Percentiles rank a stretch among this genome's conserved stretches.
Conservation (phyloP, 2,329 filamentous ascomycete genomes). For the Sarocladium brachiariae region DNA sequence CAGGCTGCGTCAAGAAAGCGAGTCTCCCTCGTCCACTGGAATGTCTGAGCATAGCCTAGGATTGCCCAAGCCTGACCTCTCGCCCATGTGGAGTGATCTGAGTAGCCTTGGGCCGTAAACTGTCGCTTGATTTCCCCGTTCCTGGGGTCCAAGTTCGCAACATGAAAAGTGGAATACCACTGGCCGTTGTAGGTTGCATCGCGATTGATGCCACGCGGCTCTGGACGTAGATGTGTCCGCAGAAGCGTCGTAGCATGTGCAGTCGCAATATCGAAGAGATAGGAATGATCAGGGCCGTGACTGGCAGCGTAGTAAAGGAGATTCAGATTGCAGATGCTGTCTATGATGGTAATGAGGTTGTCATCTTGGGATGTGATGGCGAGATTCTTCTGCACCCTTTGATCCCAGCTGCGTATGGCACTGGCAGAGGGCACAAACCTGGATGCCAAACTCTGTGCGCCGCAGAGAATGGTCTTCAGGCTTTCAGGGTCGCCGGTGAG, state of each 20-base stretch:
- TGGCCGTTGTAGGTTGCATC: constrained; percentile 15
- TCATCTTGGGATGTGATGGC: constrained; percentile 22
- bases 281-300: constrained; percentile 21
- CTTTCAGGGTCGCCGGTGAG: constrained; percentile 31
- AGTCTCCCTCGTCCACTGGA: constrained; percentile 36
- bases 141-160: constrained; percentile 37
- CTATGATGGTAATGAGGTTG: constrained; percentile 35
- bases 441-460: constrained; percentile 35
- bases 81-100: constrained; percentile 38
- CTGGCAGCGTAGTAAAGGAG: constrained; percentile 30
- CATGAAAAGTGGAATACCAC: constrained; percentile 28
- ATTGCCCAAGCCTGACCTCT: constrained; percentile 44
- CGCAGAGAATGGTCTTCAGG: constrained; percentile 32
- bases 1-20: constrained; percentile 36
- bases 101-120: constrained; percentile 39
- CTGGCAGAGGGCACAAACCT: constrained; percentile 35
- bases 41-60: constrained; percentile 41
- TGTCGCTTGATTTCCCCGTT: constrained; percentile 31
- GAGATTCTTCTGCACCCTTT: constrained; percentile 26
- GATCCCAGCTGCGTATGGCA: constrained; percentile 44
- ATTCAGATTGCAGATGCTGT: constrained; percentile 35
- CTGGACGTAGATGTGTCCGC: constrained; percentile 30
- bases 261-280: constrained; percentile 27
- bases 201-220: constrained; percentile 11
- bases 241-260: constrained; percentile 32